Evolutionary conservation across 495 filamentous ascomycete genomes (phyloP), one percentile per base, ranked within the genome.

Genomic region (Penicillium pancosmium): DNA sequence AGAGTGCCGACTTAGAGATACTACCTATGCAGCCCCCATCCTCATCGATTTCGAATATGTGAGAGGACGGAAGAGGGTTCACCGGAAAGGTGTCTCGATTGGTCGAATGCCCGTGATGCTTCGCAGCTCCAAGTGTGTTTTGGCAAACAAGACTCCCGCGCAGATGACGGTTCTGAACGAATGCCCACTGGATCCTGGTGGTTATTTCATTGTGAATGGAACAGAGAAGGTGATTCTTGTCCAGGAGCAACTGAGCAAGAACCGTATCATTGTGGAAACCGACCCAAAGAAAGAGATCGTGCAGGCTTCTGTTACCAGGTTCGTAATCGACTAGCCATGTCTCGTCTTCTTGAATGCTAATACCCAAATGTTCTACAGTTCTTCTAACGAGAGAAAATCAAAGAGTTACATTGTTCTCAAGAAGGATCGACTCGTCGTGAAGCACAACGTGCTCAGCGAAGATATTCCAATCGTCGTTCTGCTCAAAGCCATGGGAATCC

Each of bases 201-300:
- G 94, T 27, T 99, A 99, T 72, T 99, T 99, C 68, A 91, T 98
- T 63, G 86, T 98, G 63, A 97, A 97, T 62, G 94, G 94, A 54
- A 97, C 90, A 50, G 94, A 99, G 66, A 98, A 98, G 78, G 94
- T 98, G 50, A 98, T 99, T 68, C 82, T 99, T 13, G 93, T 98
- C 35, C 94, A 98, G 71, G 94, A 99, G 64, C 94, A 98, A 73
- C 77, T 98, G 68, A 98, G 93, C 80, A 98, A 98, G 80, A 99
- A 99, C 74, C 83, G 94, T 77, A 91, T 98, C 57, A 96, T 99
- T 68, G 92, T 99, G 9, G 95, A 99, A 72, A 85, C 88, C 41
- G 91, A 94, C 66, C 82, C 86, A 4, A 93, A 93, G 69, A 96
- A 96, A 61, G 89, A 87, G 25, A 88, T 95, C 56, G 90, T 96